phyloP scores from a whole-genome alignment of 1,284 basidiomycete species.

The Cryptococcus amylolentus region DNA sequence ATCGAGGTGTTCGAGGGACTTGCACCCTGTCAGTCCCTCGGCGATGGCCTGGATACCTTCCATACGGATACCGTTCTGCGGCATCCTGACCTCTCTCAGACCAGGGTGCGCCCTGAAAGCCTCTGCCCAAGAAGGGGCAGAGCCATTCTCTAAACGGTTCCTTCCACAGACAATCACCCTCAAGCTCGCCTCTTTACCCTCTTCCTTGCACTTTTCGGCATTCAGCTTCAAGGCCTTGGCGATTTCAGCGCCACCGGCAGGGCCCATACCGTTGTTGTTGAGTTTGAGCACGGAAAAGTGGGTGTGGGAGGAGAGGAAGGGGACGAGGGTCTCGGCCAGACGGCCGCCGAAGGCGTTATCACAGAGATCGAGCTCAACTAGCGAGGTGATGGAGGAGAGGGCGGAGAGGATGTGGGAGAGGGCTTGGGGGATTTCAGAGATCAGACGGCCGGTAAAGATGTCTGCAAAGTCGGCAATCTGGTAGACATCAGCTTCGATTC shows the following conservation, averaged over 20 bases:
- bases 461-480: conserved; percentile 94
- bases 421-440: conserved; percentile 89
- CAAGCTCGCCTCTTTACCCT: conserved; percentile 66
- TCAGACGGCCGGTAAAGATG: conserved; percentile 95
- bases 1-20: conserved; percentile 72
- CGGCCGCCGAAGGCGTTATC: conserved; percentile 98
- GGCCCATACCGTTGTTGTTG: conserved; percentile 97
- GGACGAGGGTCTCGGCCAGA: conserved; percentile 90
- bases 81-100: conserved; percentile 83
- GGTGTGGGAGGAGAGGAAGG: conserved; percentile 76
- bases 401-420: conserved; percentile 85
- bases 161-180: conserved; percentile 85
- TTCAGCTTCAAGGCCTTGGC: conserved; percentile 79
- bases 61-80: conserved; percentile 96
- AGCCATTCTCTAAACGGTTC: conserved; percentile 90
- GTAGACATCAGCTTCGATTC: neutral
- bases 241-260: conserved; percentile 79
- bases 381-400: conserved; percentile 70
- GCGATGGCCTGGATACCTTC: conserved; percentile 83
- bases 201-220: conserved; percentile 64
- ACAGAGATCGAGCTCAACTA: conserved; percentile 84
- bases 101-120: conserved; percentile 78
- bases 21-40: conserved; percentile 67
- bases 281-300: conserved; percentile 79
- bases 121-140: conserved; percentile 75